Percentiles rank a stretch among this genome's conserved stretches.
Evolutionary conservation across 371 early-diverging fungal genomes (phyloP).

Genomic region (Rhizopus microsporus): DNA sequence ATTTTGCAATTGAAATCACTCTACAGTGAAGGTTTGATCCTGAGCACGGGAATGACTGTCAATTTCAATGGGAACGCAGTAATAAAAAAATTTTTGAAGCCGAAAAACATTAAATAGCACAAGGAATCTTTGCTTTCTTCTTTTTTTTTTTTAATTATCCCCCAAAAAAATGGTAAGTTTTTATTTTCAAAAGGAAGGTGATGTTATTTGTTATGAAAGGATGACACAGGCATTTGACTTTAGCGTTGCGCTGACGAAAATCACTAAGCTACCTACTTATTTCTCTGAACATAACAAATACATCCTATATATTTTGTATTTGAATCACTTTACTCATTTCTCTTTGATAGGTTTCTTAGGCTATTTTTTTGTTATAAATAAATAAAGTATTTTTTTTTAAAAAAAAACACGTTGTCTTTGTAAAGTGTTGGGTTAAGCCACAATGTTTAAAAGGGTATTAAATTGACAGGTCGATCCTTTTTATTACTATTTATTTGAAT

Average conservation of each 20-base stretch:
- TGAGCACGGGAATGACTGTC: background rate
- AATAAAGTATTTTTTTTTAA: no score
- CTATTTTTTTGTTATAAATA: no score
- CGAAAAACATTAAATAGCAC: background rate
- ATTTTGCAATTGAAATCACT: background rate
- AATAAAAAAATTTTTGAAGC: background rate
- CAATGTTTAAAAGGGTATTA: no score
- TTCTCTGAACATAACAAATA: background rate
- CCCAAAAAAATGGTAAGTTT: background rate
- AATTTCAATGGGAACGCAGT: background rate
- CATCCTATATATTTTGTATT: background rate
- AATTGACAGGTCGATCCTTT: no score
- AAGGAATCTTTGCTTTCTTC: background rate
- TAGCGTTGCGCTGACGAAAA: slow-evolving; percentile 43
- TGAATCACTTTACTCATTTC: background rate
- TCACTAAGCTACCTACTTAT: slow-evolving; percentile 34
- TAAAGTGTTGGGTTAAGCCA: no score
- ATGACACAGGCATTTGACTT: slow-evolving; percentile 50
- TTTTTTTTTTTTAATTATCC: no score
- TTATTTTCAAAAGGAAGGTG: background rate
- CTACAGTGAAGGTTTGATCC: no score
- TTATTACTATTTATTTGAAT: no score
- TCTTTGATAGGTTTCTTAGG: background rate
- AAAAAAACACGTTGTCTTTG: no score
- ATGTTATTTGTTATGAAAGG: slow-evolving; percentile 14